Evolutionary conservation across 805 yeast species (phyloP).

Genomic region (Starmera quercuum): DNA sequence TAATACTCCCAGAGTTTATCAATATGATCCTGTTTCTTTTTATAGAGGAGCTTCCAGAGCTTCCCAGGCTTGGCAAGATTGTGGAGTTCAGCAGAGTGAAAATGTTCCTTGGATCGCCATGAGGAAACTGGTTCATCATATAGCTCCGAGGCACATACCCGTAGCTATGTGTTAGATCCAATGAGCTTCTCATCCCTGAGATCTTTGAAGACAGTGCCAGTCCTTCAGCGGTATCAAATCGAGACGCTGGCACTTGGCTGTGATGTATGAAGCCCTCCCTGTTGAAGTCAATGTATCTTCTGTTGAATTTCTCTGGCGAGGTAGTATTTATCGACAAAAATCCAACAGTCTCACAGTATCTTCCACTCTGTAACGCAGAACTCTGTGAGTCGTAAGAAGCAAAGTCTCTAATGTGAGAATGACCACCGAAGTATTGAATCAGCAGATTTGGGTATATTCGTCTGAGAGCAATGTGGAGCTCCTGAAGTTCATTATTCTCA

Average conservation of each 20-base stretch:
- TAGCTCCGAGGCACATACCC: conserved; percentile 67
- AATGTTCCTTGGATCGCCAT: conserved; percentile 48
- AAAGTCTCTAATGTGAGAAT: conserved; percentile 86
- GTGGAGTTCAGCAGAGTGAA: conserved; percentile 49
- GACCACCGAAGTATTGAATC: conserved; percentile 91
- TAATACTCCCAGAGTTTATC: conserved; percentile 80
- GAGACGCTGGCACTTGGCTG: conserved; percentile 20
- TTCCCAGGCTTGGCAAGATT: conserved; percentile 42
- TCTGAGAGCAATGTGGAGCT: conserved; percentile 40
- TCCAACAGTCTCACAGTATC: conserved; percentile 92
- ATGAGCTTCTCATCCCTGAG: conserved; percentile 30
- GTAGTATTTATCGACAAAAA: conserved; percentile 54
- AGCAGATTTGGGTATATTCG: conserved; percentile 47
- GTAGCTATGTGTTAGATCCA: conserved; percentile 46
- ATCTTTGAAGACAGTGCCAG: conserved; percentile 37
- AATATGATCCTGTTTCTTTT: conserved; percentile 42
- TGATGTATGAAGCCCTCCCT: conserved; percentile 64
- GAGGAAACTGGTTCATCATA: conserved; percentile 59
- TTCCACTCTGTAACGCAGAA: conserved; percentile 84
- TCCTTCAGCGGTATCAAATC: conserved; percentile 54
- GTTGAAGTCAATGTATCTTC: conserved; percentile 83
- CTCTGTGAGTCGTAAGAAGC: conserved; percentile 55
- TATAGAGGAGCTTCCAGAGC: conserved; percentile 21
- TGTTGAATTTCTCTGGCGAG: conserved; percentile 28
- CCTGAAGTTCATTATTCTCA: conserved; percentile 25